Conservation (phyloP, 2,329 filamentous ascomycete species). For the Ophiostoma perfectum region DNA sequence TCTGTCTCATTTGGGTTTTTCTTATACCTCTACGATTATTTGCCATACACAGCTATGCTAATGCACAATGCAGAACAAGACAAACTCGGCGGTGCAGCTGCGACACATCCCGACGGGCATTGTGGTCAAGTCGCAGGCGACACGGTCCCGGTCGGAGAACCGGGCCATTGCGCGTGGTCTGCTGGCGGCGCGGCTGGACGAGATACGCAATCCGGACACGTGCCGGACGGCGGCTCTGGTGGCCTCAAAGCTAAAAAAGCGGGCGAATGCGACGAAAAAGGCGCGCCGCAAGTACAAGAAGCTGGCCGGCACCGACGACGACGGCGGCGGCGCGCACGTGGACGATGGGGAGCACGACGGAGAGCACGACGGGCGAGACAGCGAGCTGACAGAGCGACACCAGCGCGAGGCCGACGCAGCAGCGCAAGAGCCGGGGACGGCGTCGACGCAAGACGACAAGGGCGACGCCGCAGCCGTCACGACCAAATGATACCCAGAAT, state of each 20-base stretch:
- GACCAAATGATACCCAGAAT: conserved; percentile 1
- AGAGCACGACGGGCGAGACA: conserved; percentile 17
- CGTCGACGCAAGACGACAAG: not conserved
- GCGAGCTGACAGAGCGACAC: not conserved
- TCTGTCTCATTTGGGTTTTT: too few relatives aligned
- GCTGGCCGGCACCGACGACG: conserved; percentile 50
- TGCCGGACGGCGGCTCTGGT: conserved; percentile 62
- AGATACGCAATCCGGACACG: conserved; percentile 63
- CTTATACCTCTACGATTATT: not conserved
- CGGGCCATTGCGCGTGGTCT: conserved; percentile 75
- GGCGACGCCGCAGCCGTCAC: not conserved
- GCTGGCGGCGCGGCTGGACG: conserved; percentile 69
- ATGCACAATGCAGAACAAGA: conserved; percentile 68
- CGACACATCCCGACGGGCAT: conserved; percentile 86
- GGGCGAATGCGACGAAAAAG: conserved; percentile 77
- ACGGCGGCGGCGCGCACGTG: conserved; percentile 26
- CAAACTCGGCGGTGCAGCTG: conserved; percentile 86
- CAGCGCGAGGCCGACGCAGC: not conserved
- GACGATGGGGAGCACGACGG: conserved; percentile 18
- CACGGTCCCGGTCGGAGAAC: conserved; percentile 80
- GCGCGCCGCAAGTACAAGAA: conserved; percentile 69
- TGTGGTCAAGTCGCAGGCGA: conserved; percentile 90
- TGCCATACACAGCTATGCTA: conserved; percentile 6
- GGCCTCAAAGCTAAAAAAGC: conserved; percentile 59
- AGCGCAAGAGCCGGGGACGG: not conserved